phyloP scores from a whole-genome alignment of 345 rosid species.

The Aquilaria malaccensis region DNA sequence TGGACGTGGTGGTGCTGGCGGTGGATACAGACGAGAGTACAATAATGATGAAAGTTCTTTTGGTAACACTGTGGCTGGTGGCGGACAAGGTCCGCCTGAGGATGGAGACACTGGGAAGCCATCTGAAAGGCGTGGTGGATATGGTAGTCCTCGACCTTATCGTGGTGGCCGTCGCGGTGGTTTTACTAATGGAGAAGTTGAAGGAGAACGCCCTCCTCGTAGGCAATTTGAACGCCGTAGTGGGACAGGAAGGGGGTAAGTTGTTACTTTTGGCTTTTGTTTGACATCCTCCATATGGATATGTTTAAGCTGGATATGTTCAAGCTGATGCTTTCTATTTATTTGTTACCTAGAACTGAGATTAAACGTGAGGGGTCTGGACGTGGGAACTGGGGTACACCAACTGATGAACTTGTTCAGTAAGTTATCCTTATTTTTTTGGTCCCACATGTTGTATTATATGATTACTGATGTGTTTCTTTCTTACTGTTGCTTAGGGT shows the following conservation, averaged over 20 bases:
- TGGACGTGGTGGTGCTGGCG: conserved; percentile 28
- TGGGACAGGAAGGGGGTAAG: conserved; percentile 90
- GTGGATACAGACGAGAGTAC: conserved; percentile 49
- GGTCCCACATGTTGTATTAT: neutral
- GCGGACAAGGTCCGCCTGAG: conserved; percentile 39
- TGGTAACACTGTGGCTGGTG: conserved; percentile 31
- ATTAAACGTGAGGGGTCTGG: conserved; percentile 87
- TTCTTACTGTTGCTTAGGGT: conserved; percentile 30
- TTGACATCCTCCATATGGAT: neutral
- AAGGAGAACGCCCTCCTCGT: conserved; percentile 57
- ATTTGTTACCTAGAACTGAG: conserved; percentile 41
- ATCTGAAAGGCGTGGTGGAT: conserved; percentile 35
- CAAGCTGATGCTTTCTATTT: neutral
- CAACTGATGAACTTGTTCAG: conserved; percentile 65
- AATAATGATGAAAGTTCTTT: conserved; percentile 35
- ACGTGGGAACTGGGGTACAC: conserved; percentile 89
- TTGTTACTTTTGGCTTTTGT: neutral
- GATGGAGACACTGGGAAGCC: conserved; percentile 50
- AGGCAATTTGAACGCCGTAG: conserved; percentile 72
- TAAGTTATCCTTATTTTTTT: conserved; percentile 25
- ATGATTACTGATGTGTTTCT: neutral
- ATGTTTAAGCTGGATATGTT: neutral
- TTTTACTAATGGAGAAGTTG: conserved; percentile 56
- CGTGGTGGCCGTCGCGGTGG: conserved; percentile 75
- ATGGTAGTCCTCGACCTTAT: conserved; percentile 41